Evolutionary conservation across 805 yeast genomes (phyloP).

Genomic region (Wickerhamiella domercqiae): DNA sequence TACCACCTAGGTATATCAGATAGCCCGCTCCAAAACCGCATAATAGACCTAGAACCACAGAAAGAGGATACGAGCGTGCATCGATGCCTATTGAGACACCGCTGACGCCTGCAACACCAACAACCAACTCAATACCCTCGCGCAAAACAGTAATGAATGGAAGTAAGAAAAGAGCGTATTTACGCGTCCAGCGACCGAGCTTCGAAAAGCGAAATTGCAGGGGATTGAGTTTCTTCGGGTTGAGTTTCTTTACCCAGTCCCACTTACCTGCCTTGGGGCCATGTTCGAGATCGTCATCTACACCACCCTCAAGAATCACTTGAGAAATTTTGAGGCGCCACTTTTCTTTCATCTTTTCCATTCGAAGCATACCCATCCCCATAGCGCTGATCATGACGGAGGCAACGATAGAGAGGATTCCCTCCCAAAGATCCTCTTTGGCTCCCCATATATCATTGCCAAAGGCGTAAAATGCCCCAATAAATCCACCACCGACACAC

Average conservation of each 20-base stretch:
- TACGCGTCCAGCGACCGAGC: constrained; percentile 33
- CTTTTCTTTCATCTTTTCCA: constrained; percentile 91
- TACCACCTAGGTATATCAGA: constrained; percentile 66
- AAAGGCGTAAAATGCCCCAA: constrained; percentile 78
- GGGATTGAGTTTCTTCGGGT: constrained; percentile 15
- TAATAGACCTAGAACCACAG: constrained; percentile 75
- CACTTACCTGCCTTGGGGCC: constrained; percentile 13
- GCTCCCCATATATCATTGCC: constrained; percentile 70
- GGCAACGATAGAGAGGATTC: constrained; percentile 82
- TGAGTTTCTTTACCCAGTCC: constrained; percentile 10
- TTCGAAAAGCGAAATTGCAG: constrained; percentile 13
- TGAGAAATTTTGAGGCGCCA: constrained; percentile 92
- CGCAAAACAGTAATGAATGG: constrained; percentile 85
- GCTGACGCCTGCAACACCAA: constrained; percentile 68
- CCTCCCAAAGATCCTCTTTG: constrained; percentile 95
- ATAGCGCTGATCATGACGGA: constrained; percentile 74
- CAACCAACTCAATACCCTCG: constrained; percentile 95
- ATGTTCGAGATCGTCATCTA: constrained; percentile 13
- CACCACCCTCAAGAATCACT: constrained; percentile 44
- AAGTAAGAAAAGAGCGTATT: constrained; percentile 75
- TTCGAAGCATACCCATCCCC: constrained; percentile 94
- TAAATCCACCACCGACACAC: constrained; percentile 78
- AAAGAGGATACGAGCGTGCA: constrained; percentile 74
- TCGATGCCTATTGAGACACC: constrained; percentile 51
- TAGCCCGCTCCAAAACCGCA: constrained; percentile 65